Percentiles rank a stretch among this genome's conserved stretches.
phyloP scores from a whole-genome alignment of 805 yeast species.

The Cyberlindnera lachancei region DNA sequence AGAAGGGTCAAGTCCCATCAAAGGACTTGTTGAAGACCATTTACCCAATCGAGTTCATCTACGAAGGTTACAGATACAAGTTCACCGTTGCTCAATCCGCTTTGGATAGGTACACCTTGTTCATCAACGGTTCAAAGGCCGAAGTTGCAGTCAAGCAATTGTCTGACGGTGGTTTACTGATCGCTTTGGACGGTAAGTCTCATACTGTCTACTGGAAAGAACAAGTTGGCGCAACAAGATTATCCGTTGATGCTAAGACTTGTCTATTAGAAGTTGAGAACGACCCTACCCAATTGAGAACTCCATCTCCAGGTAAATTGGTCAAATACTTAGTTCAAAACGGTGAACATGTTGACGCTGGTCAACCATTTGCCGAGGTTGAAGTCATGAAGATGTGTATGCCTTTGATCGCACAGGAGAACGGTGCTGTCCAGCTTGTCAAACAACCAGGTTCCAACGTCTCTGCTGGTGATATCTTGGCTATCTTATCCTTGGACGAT shows the following conservation, averaged over 20 bases:
- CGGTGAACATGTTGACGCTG: slow-evolving; percentile 87
- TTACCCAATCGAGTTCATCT: slow-evolving; percentile 90
- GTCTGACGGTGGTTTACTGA: slow-evolving; percentile 89
- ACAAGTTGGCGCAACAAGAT: slow-evolving; percentile 90
- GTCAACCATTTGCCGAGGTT: slow-evolving; percentile 95
- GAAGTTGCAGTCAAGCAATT: slow-evolving; percentile 83
- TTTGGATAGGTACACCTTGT: slow-evolving; percentile 74
- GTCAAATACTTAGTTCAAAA: slow-evolving; percentile 89
- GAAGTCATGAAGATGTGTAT: slow-evolving; percentile 99
- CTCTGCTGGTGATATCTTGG: slow-evolving; percentile 93
- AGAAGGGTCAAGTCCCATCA: slow-evolving; percentile 92
- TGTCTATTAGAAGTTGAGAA: slow-evolving; percentile 91
- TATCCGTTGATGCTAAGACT: slow-evolving; percentile 92
- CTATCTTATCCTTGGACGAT: slow-evolving; percentile 89
- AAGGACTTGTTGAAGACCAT: slow-evolving; percentile 76
- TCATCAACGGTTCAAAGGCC: slow-evolving; percentile 87
- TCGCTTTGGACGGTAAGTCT: slow-evolving; percentile 85
- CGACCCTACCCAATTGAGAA: slow-evolving; percentile 97
- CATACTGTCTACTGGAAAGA: slow-evolving; percentile 97
- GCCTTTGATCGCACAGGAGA: slow-evolving; percentile 92
- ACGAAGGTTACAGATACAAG: slow-evolving; percentile 87
- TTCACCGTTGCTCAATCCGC: slow-evolving; percentile 95
- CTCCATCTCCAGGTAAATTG: slow-evolving; percentile 98
- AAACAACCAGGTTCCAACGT: slow-evolving; percentile 99
- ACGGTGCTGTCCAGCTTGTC: slow-evolving; percentile 84